These are phyloP conservation scores for Tripterygium wilfordii DNA, from an alignment of 177 flowering plant genomes.

Conservation along the genomic window DNA sequence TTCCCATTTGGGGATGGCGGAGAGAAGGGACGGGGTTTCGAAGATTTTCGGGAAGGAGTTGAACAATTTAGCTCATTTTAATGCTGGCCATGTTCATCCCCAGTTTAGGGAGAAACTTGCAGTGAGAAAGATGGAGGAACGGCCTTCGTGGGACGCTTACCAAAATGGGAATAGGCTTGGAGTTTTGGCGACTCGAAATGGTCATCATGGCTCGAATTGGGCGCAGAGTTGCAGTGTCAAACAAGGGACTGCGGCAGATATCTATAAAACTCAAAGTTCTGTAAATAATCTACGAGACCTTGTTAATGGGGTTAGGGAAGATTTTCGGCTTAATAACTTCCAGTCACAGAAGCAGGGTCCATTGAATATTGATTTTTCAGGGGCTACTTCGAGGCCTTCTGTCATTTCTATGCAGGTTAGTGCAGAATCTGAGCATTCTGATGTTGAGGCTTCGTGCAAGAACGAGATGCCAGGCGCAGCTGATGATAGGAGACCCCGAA, in stretches of 20 bases:
- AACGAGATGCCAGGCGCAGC: conserved; percentile 40
- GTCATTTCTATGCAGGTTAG: conserved; percentile 19
- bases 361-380: conserved; percentile 64
- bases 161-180: conserved; percentile 41
- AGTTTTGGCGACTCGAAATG: conserved; percentile 35
- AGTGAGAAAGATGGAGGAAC: conserved; percentile 49
- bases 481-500: conserved; percentile 69
- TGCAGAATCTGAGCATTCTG: conserved; percentile 70
- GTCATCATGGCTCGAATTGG: conserved; percentile 44
- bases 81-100: no score
- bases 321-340: conserved; percentile 26
- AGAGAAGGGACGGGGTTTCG: conserved; percentile 26
- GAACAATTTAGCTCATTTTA: conserved; percentile 15
- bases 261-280: conserved; percentile 23
- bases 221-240: conserved; percentile 32
- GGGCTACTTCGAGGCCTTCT: conserved; percentile 42
- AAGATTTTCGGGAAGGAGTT: conserved; percentile 75
- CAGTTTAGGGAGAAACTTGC: conserved; percentile 52
- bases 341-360: conserved; percentile 46
- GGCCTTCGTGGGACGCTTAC: conserved; percentile 34
- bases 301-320: conserved; percentile 40
- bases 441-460: conserved; percentile 59
- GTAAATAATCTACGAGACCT: conserved; percentile 26
- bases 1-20: conserved; percentile 24
- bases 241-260: conserved; percentile 27